Conservation (phyloP, 2,329 filamentous ascomycete species). For the Hirsutella thompsonii region DNA sequence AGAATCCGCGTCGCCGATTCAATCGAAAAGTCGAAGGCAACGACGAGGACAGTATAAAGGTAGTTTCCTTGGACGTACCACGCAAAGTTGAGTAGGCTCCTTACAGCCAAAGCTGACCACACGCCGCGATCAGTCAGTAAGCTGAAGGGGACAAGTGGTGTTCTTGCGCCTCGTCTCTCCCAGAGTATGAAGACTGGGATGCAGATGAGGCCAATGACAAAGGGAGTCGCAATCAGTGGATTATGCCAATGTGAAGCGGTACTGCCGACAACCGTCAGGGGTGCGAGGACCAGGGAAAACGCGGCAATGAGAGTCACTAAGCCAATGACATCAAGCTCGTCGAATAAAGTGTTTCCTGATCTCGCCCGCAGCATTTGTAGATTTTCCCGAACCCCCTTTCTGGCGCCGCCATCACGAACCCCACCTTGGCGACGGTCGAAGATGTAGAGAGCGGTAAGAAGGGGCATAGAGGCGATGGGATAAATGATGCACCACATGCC, state of each 20-base stretch:
- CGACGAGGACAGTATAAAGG: slow-evolving; percentile 44
- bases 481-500: slow-evolving; percentile 54
- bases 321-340: slow-evolving; percentile 39
- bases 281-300: slow-evolving; percentile 33
- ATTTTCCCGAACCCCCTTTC: neutral
- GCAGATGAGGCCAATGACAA: slow-evolving; percentile 35
- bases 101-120: slow-evolving; percentile 46
- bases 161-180: slow-evolving; percentile 34
- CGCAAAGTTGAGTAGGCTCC: slow-evolving; percentile 32
- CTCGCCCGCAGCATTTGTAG: slow-evolving; percentile 10
- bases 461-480: slow-evolving; percentile 39
- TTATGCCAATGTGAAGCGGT: slow-evolving; percentile 32
- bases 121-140: slow-evolving; percentile 46
- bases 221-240: slow-evolving; percentile 34
- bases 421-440: slow-evolving; percentile 15
- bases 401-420: neutral
- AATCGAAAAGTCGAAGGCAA: slow-evolving; percentile 43
- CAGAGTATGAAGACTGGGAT: slow-evolving; percentile 38
- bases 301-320: slow-evolving; percentile 31
- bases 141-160: slow-evolving; percentile 43
- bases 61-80: slow-evolving; percentile 49
- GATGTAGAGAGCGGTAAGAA: slow-evolving; percentile 29
- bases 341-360: slow-evolving; percentile 33
- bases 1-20: slow-evolving; percentile 41
- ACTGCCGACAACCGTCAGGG: slow-evolving; percentile 42